phyloP scores from a whole-genome alignment of 495 filamentous ascomycete species.

The Podospora bellae-mahoneyi region DNA sequence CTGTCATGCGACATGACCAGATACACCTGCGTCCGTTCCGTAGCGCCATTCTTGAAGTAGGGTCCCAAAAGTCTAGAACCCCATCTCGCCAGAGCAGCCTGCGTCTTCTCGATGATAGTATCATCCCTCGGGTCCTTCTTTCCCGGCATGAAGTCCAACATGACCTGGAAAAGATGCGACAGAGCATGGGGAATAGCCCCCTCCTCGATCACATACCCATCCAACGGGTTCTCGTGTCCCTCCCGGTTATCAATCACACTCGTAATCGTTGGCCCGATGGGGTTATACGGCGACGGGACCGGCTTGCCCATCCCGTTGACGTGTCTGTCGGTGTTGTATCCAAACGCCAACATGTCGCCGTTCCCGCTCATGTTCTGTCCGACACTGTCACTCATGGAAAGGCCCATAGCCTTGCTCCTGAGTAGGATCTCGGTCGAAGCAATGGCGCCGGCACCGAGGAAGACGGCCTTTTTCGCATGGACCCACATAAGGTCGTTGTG shows the following conservation, averaged over 20 bases:
- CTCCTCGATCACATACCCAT: conserved; percentile 65
- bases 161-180: conserved; percentile 51
- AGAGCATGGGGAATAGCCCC: conserved; percentile 59
- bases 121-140: conserved; percentile 43
- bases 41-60: conserved; percentile 51
- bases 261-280: conserved; percentile 63
- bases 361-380: conserved; percentile 66
- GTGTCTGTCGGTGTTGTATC: conserved; percentile 56
- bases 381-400: conserved; percentile 54
- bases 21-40: conserved; percentile 61
- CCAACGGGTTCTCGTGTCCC: conserved; percentile 51
- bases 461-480: conserved; percentile 57
- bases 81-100: conserved; percentile 45
- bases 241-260: conserved; percentile 60
- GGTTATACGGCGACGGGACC: conserved; percentile 46
- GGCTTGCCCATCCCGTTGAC: conserved; percentile 56
- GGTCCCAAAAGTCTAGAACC: conserved; percentile 55
- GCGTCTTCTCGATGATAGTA: conserved; percentile 38
- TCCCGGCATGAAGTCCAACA: conserved; percentile 56
- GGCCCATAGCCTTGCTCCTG: conserved; percentile 56
- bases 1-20: conserved; percentile 70
- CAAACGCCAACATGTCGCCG: conserved; percentile 63
- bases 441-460: conserved; percentile 59
- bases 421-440: conserved; percentile 67
- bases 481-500: conserved; percentile 67